These are phyloP conservation scores for Phytophthora chlamydospora DNA, from an alignment of 352 stramenopile species.

Conservation along the genomic window DNA sequence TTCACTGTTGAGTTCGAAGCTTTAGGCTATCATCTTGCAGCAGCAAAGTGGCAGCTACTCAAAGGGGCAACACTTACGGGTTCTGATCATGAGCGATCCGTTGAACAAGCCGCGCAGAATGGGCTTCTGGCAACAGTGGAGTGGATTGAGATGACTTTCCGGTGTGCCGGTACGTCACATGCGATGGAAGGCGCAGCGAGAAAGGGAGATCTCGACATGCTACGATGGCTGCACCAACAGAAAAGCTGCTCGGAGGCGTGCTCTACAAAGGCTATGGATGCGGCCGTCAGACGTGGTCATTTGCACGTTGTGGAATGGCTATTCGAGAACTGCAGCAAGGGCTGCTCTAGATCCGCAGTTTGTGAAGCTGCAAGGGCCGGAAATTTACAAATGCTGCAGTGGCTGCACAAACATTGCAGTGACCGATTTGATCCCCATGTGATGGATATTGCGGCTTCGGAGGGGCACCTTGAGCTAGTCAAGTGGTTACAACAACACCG, in stretches of 20 bases:
- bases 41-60: not conserved
- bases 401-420: not conserved
- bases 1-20: not conserved
- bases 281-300: not conserved
- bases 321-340: not conserved
- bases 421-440: not conserved
- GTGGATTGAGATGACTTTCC: too few relatives aligned
- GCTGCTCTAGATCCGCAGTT: too few relatives aligned
- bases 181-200: not conserved
- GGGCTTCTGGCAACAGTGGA: too few relatives aligned
- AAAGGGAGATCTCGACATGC: not conserved
- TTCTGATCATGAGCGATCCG: too few relatives aligned
- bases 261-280: not conserved
- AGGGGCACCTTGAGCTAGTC: not conserved
- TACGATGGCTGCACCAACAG: not conserved
- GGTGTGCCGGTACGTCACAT: too few relatives aligned
- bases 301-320: constrained; percentile 1
- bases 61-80: not conserved
- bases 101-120: too few relatives aligned
- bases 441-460: constrained; percentile 2
- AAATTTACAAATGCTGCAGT: not conserved
- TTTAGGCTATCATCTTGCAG: not conserved
- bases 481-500: constrained; percentile 1
- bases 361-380: not conserved
- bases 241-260: not conserved